Base-by-base conservation (phyloP, 345 rosid genomes). In the Gossypium ekmanianum region DNA sequence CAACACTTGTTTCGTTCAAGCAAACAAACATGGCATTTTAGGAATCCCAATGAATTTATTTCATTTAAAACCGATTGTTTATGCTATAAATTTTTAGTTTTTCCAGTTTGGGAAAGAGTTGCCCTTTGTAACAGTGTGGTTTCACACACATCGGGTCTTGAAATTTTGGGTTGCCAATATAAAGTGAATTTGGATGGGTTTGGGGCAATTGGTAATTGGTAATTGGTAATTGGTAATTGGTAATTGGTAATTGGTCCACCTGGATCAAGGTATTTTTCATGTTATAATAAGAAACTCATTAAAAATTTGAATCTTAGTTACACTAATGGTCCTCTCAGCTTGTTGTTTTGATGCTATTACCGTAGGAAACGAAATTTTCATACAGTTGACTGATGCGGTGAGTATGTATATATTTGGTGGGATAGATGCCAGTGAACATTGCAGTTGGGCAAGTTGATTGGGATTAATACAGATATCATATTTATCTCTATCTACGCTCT, bases 391-490 rank as follows among this genome's bases (percentile, higher is more conserved):
- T 29, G 34, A 29, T 34, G 41, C 41, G 5, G 41, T 34, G 41
- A 34, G 41, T 1, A 34, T 34, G 41, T 45, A 2, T 89, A 34
- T 29, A 29, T 29, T 29, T 29, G 34, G 34, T 29, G 34, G 34
- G 0, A 29, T 29, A 29, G 94, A 91, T 61, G 81, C 88, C 73
- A 92, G 90, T 83, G 98, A 89, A 95, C 88, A 83, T 91, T 72
- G 94, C 97, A 8, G 79, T 93, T 61, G 84, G 88, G 69, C 84
- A 87, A 70, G 77, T 78, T 67, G 91, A 89, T 71, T 91, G 96
- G 99, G 99, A 93, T 50, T 95, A 89, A 71, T 86, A 87, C 89
- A 88, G 88, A 90, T 93, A 93, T 91, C 98, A 94, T 89, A 85
- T 80, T 47, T 34, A 34, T 34, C 39, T 34, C 39, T 34, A 34